phyloP scores from a whole-genome alignment of 2,329 filamentous ascomycete species.

The Penicillium sclerotigenum region DNA sequence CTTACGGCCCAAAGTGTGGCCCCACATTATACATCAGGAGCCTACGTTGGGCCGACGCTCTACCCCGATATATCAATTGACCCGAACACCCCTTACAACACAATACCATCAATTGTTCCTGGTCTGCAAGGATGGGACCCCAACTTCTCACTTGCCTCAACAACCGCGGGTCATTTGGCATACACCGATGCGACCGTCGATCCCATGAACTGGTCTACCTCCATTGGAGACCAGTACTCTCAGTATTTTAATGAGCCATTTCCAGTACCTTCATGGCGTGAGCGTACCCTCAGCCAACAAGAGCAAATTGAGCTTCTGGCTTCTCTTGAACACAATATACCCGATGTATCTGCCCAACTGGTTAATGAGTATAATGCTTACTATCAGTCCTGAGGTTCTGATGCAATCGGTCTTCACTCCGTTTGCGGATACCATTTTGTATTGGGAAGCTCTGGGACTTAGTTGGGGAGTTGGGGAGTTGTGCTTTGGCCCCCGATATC shows the following conservation, averaged over 20 bases:
- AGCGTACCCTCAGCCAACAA: slow-evolving; percentile 70
- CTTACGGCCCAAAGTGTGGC: slow-evolving; percentile 12
- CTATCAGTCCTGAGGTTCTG: slow-evolving; percentile 34
- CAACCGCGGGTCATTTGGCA: slow-evolving; percentile 35
- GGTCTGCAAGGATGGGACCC: slow-evolving; percentile 44
- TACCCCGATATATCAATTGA: slow-evolving; percentile 33
- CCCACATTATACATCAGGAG: slow-evolving; percentile 22
- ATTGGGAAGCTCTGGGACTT: neutral
- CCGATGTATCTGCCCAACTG: slow-evolving; percentile 43
- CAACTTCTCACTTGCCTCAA: slow-evolving; percentile 38
- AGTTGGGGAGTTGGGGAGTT: neutral
- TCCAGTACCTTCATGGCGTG: slow-evolving; percentile 49
- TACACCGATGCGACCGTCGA: slow-evolving; percentile 36
- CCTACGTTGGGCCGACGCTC: slow-evolving; percentile 21
- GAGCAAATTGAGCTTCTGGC: slow-evolving; percentile 83
- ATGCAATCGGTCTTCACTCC: neutral
- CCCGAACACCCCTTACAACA: slow-evolving; percentile 39
- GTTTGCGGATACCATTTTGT: neutral
- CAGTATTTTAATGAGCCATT: slow-evolving; percentile 48
- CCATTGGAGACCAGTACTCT: slow-evolving; percentile 47
- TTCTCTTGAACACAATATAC: slow-evolving; percentile 62
- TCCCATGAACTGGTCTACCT: slow-evolving; percentile 43
- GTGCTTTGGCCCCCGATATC: neutral
- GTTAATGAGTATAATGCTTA: slow-evolving; percentile 42
- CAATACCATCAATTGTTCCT: slow-evolving; percentile 40